phyloP scores from a whole-genome alignment of 495 filamentous ascomycete genomes.

The Hyaloscypha bicolor region DNA sequence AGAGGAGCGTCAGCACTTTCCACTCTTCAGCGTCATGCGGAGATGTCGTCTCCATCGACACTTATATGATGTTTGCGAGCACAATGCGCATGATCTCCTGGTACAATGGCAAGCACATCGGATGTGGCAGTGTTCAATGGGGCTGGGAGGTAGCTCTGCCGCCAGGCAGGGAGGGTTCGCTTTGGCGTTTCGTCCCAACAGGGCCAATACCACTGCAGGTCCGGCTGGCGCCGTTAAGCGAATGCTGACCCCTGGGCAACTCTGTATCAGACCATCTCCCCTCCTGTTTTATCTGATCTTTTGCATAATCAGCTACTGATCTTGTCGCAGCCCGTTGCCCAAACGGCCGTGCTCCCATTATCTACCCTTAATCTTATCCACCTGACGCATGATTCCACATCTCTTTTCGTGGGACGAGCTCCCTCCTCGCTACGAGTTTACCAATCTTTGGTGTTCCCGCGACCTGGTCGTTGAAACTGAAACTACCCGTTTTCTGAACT shows the following conservation, averaged over 20 bases:
- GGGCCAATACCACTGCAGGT: not conserved
- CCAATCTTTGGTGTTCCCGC: conserved; percentile 11
- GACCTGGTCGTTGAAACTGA: conserved; percentile 25
- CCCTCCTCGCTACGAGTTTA: conserved; percentile 7
- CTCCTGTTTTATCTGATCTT: conserved; percentile 30
- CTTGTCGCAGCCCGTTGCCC: conserved; percentile 18
- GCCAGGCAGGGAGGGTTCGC: not conserved
- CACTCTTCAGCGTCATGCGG: not conserved
- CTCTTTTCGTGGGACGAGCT: not conserved
- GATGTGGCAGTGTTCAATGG: no score
- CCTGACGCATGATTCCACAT: conserved; percentile 12
- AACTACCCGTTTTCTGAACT: conserved; percentile 19
- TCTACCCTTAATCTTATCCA: conserved; percentile 17
- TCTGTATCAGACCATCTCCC: conserved; percentile 26
- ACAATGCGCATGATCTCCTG: not conserved
- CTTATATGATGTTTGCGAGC: not conserved
- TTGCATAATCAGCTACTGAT: conserved; percentile 27
- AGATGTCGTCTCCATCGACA: not conserved
- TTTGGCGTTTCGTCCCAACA: conserved; percentile 8
- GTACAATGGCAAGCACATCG: not conserved
- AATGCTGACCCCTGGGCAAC: not conserved
- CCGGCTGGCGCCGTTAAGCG: conserved; percentile 24
- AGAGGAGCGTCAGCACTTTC: not conserved
- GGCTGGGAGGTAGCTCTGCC: no score
- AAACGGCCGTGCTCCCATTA: conserved; percentile 11